Evolutionary conservation across 2,329 filamentous ascomycete species (phyloP).

Genomic region (Aspergillus sp.): DNA sequence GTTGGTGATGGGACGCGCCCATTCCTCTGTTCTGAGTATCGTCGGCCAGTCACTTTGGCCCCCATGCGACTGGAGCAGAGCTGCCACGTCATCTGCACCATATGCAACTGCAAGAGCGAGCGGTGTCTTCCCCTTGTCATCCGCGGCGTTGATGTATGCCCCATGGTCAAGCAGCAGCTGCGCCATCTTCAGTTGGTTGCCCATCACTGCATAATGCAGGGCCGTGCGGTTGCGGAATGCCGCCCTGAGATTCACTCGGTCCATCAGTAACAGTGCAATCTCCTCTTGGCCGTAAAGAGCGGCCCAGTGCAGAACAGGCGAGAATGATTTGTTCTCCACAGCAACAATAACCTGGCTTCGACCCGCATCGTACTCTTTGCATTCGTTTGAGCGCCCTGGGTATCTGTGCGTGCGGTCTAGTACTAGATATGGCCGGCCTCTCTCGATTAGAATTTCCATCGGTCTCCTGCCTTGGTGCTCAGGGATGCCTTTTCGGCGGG

Average conservation of each 20-base stretch:
- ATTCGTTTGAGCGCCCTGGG: neutral
- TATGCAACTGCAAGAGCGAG: neutral
- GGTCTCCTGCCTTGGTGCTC: neutral
- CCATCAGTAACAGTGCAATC: neutral
- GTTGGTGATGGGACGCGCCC: neutral
- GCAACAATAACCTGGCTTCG: neutral
- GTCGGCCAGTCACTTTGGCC: neutral
- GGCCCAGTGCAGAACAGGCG: neutral
- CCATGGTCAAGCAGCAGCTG: neutral
- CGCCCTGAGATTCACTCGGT: constrained; percentile 1
- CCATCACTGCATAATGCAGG: neutral
- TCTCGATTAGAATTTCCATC: neutral
- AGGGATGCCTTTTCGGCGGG: neutral
- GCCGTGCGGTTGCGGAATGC: neutral
- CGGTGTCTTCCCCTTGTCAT: neutral
- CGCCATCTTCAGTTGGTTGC: neutral
- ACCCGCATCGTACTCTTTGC: neutral
- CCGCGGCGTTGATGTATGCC: neutral
- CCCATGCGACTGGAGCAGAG: neutral
- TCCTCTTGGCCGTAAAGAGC: neutral
- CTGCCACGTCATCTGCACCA: neutral
- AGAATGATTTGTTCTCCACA: neutral
- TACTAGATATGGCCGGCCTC: neutral
- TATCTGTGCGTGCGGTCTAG: neutral
- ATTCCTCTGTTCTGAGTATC: neutral